Percentiles rank a stretch among this genome's conserved stretches.
These are phyloP conservation scores for Lactarius sp. DNA, from an alignment of 768 basidiomycete species.

Conservation along the genomic window DNA sequence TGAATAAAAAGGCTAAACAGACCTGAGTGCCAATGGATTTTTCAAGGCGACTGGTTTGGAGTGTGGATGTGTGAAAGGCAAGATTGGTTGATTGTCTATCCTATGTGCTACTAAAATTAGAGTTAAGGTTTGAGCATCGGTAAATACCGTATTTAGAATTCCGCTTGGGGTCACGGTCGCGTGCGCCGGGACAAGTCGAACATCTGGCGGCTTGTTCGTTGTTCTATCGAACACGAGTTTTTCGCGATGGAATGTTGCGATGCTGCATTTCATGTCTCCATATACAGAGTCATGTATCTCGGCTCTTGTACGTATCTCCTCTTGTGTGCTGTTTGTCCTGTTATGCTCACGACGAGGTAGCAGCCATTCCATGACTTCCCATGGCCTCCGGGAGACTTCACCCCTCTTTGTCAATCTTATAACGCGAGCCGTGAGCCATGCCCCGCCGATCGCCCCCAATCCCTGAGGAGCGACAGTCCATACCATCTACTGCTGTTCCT, in stretches of 20 bases:
- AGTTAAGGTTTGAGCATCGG: conserved; percentile 22
- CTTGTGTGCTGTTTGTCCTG: not conserved
- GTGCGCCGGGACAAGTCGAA: not conserved
- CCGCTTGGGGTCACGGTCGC: not conserved
- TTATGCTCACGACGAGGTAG: not conserved
- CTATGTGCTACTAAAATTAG: not conserved
- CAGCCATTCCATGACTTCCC: not conserved
- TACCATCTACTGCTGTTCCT: not conserved
- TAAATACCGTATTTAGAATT: not conserved
- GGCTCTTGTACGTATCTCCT: conserved; percentile 7
- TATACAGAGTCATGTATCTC: conserved; percentile 37
- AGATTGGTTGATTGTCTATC: conserved; percentile 1
- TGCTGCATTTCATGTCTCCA: conserved; percentile 44
- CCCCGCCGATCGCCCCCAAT: not conserved
- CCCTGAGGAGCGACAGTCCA: not conserved
- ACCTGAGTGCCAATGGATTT: conserved; percentile 92
- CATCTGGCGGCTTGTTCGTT: not conserved
- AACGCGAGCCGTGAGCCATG: not conserved
- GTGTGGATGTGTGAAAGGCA: conserved; percentile 13
- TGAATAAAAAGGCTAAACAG: conserved; percentile 25
- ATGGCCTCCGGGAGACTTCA: not conserved
- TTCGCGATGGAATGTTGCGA: conserved; percentile 81
- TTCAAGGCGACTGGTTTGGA: conserved; percentile 68
- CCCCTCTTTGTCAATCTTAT: not conserved
- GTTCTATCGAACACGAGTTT: not conserved